A percentile compares a stretch with the other conserved stretches of the same genome.
Evolutionary conservation across 106 monocot species (phyloP).

Genomic region (Iris macrosiphon): DNA sequence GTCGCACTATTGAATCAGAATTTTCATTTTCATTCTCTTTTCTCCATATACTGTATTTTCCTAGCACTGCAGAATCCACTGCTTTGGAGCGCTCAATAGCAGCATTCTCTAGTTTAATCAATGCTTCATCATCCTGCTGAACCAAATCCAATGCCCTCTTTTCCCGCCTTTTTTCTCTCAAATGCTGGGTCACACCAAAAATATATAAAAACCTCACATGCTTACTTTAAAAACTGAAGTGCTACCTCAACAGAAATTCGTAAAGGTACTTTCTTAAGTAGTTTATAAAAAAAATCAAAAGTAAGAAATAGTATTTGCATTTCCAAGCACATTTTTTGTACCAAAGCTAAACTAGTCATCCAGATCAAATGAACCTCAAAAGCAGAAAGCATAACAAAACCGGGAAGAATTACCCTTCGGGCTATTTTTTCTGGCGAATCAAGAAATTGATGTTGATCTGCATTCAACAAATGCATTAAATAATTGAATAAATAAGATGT

Average conservation of each 20-base stretch:
- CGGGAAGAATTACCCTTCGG: slow-evolving; percentile 34
- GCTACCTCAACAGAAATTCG: too few species aligned
- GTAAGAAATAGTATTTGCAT: too few species aligned
- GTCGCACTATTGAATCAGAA: slow-evolving; percentile 44
- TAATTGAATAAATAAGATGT: background rate
- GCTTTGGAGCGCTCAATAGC: slow-evolving; percentile 66
- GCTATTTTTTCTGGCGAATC: slow-evolving; percentile 40
- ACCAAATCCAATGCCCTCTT: slow-evolving; percentile 42
- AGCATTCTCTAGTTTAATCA: slow-evolving; percentile 58
- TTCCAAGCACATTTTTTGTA: too few species aligned
- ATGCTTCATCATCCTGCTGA: slow-evolving; percentile 44
- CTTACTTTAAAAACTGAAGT: too few species aligned
- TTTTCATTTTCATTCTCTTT: slow-evolving; percentile 56
- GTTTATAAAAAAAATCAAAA: too few species aligned
- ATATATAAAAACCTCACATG: too few species aligned
- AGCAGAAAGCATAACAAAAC: too few species aligned
- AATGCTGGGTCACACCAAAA: slow-evolving; percentile 33
- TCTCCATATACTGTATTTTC: slow-evolving; percentile 73
- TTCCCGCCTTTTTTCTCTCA: slow-evolving; percentile 40
- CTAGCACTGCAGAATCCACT: slow-evolving; percentile 54
- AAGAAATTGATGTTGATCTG: slow-evolving; percentile 24
- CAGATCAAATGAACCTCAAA: too few species aligned
- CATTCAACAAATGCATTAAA: background rate
- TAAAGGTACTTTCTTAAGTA: too few species aligned
- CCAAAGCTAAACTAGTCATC: too few species aligned